phyloP scores from a whole-genome alignment of 108 stramenopile genomes.

The Stephanodiscus minutulus region DNA sequence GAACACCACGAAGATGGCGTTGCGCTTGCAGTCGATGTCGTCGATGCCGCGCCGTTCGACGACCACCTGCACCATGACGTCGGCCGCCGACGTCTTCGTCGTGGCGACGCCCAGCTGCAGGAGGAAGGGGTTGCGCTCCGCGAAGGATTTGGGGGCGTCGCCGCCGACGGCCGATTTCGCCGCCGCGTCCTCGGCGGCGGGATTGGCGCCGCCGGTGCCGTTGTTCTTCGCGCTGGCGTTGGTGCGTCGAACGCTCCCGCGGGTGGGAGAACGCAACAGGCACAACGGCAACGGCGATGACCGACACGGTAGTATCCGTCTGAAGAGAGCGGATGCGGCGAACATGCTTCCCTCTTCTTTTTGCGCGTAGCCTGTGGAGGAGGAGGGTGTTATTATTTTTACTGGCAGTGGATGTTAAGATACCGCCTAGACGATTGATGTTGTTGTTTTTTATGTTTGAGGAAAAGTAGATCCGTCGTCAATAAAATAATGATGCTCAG shows the following conservation, averaged over 20 bases:
- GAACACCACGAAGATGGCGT: constrained; percentile 83
- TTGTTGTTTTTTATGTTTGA: too few species aligned
- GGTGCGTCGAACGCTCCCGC: neutral
- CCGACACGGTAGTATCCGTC: neutral
- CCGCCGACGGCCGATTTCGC: too few species aligned
- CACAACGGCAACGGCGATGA: neutral
- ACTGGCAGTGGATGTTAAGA: too few species aligned
- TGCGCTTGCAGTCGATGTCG: constrained; percentile 84
- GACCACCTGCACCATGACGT: constrained; percentile 81
- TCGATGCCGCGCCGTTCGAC: constrained; percentile 68
- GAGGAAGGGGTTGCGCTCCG: constrained; percentile 75
- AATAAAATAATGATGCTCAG: too few species aligned
- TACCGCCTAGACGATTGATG: too few species aligned
- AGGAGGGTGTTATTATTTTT: too few species aligned
- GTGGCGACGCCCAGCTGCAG: constrained; percentile 85
- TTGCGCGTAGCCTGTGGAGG: too few species aligned
- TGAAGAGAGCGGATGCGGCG: neutral
- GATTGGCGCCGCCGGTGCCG: neutral
- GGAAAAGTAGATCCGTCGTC: too few species aligned
- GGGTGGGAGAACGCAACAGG: neutral
- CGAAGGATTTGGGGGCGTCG: constrained; percentile 39
- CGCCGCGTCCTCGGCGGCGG: neutral
- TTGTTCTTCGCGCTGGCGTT: neutral
- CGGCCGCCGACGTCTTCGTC: constrained; percentile 80
- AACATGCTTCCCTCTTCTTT: neutral